A percentile compares a stretch with the other conserved stretches of the same genome.
These are phyloP conservation scores for Tausonia pullulans DNA, from an alignment of 1,284 basidiomycete species.

Conservation along the genomic window DNA sequence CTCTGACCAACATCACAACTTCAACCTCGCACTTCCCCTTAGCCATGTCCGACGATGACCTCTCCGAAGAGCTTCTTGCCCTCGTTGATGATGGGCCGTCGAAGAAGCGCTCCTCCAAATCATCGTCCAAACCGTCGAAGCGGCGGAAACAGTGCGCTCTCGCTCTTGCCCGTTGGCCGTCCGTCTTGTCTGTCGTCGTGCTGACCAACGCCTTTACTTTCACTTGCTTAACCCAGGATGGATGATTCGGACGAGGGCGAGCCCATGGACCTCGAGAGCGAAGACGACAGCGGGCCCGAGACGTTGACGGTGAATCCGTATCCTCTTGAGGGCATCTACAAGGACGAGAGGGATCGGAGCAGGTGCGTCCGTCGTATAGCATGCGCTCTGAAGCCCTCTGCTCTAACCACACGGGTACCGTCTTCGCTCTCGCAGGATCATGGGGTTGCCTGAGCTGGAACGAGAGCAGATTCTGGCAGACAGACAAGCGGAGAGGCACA, in stretches of 20 bases:
- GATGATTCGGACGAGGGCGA: slow-evolving; percentile 42
- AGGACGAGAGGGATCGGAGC: slow-evolving; percentile 67
- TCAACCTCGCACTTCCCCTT: too few relatives aligned
- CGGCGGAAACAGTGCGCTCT: slow-evolving; percentile 34
- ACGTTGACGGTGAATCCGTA: slow-evolving; percentile 50
- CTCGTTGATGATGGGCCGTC: slow-evolving; percentile 43
- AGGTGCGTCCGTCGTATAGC: slow-evolving; percentile 42
- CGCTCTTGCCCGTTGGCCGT: neutral
- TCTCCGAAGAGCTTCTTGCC: slow-evolving; percentile 55
- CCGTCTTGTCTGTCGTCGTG: neutral
- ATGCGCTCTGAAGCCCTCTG: slow-evolving; percentile 3
- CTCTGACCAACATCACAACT: too few relatives aligned
- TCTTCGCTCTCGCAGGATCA: slow-evolving; percentile 43
- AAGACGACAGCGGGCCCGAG: slow-evolving; percentile 37
- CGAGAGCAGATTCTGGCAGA: slow-evolving; percentile 73
- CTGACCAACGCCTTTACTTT: slow-evolving; percentile 25
- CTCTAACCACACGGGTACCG: neutral
- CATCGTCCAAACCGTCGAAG: slow-evolving; percentile 38
- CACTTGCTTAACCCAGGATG: too few relatives aligned
- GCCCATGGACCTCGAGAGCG: slow-evolving; percentile 41
- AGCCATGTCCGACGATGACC: slow-evolving; percentile 30
- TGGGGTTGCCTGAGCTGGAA: slow-evolving; percentile 72
- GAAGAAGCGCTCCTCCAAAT: slow-evolving; percentile 31
- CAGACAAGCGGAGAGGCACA: slow-evolving; percentile 68
- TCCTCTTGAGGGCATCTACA: slow-evolving; percentile 81